Percentiles rank a stretch among this genome's conserved stretches.
Evolutionary conservation across 495 filamentous ascomycete genomes (phyloP).

Genomic region (Baudoinia panamericana): DNA sequence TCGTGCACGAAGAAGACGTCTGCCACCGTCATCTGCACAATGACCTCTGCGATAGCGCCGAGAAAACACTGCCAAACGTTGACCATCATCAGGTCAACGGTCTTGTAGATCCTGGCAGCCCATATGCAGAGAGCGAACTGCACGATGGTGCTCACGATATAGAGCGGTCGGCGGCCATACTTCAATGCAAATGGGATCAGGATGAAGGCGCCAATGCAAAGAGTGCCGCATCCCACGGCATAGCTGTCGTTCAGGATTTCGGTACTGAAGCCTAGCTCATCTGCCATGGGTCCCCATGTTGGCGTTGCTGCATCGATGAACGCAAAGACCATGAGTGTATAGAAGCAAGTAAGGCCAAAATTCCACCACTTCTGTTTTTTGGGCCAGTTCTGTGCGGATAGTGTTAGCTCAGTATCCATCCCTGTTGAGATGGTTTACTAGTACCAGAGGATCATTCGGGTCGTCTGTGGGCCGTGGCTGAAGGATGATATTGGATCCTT

Average conservation of each 20-base stretch:
- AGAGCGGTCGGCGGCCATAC: constrained; percentile 35
- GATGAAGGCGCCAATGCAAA: constrained; percentile 33
- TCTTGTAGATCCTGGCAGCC: constrained; percentile 27
- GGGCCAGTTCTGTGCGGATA: constrained; percentile 19
- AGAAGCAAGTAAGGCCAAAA: constrained; percentile 32
- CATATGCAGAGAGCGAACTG: constrained; percentile 32
- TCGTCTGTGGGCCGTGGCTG: constrained; percentile 12
- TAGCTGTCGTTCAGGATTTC: constrained; percentile 30
- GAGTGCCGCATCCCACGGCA: constrained; percentile 29
- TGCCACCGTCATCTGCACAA: constrained; percentile 37
- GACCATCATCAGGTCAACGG: constrained; percentile 26
- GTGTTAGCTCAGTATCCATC: neutral
- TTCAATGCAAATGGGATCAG: constrained; percentile 37
- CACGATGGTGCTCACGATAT: constrained; percentile 29
- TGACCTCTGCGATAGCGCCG: constrained; percentile 32
- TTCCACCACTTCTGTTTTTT: constrained; percentile 29
- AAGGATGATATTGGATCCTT: constrained; percentile 11
- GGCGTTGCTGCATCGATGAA: constrained; percentile 32
- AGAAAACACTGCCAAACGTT: constrained; percentile 29
- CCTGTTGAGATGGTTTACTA: neutral
- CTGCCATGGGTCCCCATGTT: constrained; percentile 32
- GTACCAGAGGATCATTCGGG: constrained; percentile 6
- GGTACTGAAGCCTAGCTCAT: constrained; percentile 29
- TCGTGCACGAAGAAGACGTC: constrained; percentile 41
- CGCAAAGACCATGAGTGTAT: constrained; percentile 31